Evolutionary conservation across 352 stramenopile species (phyloP), one percentile per base, ranked within the genome.

Genomic region (Phytopythium helicoides): DNA sequence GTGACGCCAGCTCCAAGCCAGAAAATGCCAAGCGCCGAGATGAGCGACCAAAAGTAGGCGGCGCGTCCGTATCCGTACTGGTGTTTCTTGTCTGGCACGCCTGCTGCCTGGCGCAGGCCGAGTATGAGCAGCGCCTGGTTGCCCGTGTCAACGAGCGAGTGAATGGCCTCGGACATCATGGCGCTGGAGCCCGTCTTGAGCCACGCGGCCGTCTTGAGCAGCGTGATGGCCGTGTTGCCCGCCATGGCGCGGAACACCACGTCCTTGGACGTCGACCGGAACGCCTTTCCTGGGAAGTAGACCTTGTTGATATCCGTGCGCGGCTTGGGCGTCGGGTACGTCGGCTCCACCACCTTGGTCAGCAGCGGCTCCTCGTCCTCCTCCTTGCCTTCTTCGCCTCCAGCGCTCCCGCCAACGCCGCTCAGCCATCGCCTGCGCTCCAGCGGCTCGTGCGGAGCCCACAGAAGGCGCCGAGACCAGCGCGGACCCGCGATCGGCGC

Each of bases 11-110:
- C 94, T 28, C 96, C 97, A 28, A 98, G 71, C 82, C 97, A 99
- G 54, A 99, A 99, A 31, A 98, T 99, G 11, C 96, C 96, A n/a
- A 99, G 71, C 40, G 97, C 97, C 9, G 87, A 98, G 19, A 99
- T 97, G 21, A 99, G 81, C 56, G 93, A 97, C 97, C 97, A 99
- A 71, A 99, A 99, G 81, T 99, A 99, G 42, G 97, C 89, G 8
- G 86, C 91, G 54, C 97, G 97, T 28, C 96, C 96, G 69, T 99
- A 99, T 40, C 95, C 97, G 67, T 99, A 99, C 54, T 97, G 96
- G 70, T 99, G 96, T 34, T 86, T 82, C 57, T 93, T 93, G 64
- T 99, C 96, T 0, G 96, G 94, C 25, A 86, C 81, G 37, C 86
- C 85, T 3, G 81, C 76, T 3, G 86, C 85, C 56, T 96, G 86